Evolutionary conservation across 768 basidiomycete genomes (phyloP), one percentile per base, ranked within the genome.

Genomic region (Pseudohyphozyma bogoriensis): DNA sequence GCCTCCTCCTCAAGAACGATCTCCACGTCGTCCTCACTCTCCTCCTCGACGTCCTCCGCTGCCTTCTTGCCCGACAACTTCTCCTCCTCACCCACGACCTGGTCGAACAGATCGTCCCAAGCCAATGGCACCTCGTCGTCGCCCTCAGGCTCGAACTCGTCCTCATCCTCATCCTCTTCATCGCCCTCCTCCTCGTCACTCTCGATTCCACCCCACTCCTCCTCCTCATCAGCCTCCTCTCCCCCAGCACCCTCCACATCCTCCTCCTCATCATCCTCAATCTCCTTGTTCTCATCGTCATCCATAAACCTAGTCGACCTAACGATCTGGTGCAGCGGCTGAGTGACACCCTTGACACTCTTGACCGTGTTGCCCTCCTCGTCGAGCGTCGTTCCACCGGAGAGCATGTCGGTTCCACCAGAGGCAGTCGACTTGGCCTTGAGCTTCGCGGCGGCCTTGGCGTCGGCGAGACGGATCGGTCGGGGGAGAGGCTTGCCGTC

Each of bases 61-160:
- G 66, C 59, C 3, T 62, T 42, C 32, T 68, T 58, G 24, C 56
- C 59, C 24, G 62, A 31, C 1, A 55, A 56, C 18, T 51, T 55
- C 35, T 55, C 60, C 24, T 50, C 59, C 37, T 62, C 66, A 39
- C 72, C 73, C 39, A 84, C 69, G 15, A 57, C 66, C 54, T 64
- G 72, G 33, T 70, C 78, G 73, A 89, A 90, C 32, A 95, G 84
- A 71, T 95, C 91, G 63, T 84, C 82, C 90, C 91, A 93, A 18
- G 80, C 81, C 58, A 93, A 32, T 2, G 58, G 67, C n/a, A n/a
- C 70, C 9, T 73, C 76, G 13, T 67, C 74, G 18, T 68, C 73
- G 37, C 68, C 72, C 16, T 63, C 72, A 7, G 54, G 68, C 24
- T 72, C 74, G 37, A 58, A 69, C 4, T 73, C 79, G 22, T 65